These are phyloP conservation scores for Mortierella sp. DNA, from an alignment of 371 early-diverging fungal genomes.

Conservation along the genomic window DNA sequence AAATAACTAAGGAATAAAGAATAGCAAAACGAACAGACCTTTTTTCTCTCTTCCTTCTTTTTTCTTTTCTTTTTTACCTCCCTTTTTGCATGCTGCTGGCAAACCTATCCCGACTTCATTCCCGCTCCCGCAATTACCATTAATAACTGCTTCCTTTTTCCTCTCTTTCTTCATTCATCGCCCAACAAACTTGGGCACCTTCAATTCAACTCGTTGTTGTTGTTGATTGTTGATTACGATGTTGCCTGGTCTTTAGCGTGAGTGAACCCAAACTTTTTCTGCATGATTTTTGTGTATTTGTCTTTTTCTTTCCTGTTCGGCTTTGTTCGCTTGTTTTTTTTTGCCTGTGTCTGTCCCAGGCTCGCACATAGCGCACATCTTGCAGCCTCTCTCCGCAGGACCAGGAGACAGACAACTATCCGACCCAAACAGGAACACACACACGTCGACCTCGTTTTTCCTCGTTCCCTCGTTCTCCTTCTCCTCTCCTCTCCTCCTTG, in stretches of 20 bases:
- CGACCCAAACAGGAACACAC: conserved; percentile 6
- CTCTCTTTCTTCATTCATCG: neutral
- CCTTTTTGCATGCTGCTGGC: neutral
- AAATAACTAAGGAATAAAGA: too few relatives aligned
- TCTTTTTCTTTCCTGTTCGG: neutral
- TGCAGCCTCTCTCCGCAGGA: neutral
- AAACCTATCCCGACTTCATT: conserved; percentile 1
- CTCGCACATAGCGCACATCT: neutral
- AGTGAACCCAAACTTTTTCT: neutral
- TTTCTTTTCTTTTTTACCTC: neutral
- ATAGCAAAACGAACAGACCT: neutral
- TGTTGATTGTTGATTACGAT: too few relatives aligned
- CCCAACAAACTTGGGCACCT: neutral
- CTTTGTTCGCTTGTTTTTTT: neutral
- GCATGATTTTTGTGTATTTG: conserved; percentile 10
- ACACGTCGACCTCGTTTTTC: neutral
- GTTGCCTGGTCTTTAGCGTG: neutral
- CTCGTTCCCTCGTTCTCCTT: neutral
- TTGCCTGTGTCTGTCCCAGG: neutral
- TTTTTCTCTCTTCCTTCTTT: neutral
- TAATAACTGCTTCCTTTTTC: neutral
- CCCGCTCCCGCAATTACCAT: conserved; percentile 3
- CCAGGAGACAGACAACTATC: conserved; percentile 1
- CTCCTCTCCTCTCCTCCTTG: neutral
- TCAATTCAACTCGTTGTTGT: too few relatives aligned